Evolutionary conservation across 352 stramenopile genomes (phyloP).

Genomic region (Phytophthora fragariaefolia): DNA sequence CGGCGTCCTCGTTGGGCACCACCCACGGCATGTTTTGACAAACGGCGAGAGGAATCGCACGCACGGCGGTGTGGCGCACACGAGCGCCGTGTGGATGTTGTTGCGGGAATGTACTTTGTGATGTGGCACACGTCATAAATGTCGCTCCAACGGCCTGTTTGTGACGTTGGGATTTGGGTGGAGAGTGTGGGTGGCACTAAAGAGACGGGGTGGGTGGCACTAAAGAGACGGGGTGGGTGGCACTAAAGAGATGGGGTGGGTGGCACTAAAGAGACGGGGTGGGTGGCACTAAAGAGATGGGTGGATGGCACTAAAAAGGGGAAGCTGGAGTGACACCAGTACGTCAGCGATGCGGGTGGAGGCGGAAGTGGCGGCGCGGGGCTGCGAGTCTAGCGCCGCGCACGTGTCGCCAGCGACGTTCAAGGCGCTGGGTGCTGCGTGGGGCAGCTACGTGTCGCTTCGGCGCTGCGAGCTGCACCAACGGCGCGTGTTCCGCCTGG

Average conservation of each 20-base stretch:
- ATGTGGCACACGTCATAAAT: too few relatives aligned
- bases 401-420: constrained; percentile 36
- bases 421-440: constrained; percentile 25
- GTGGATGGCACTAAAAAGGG: background rate
- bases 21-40: constrained; percentile 70
- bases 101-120: too few relatives aligned
- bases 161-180: too few relatives aligned
- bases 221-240: too few relatives aligned
- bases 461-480: constrained; percentile 9
- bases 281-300: constrained; percentile 4
- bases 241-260: too few relatives aligned
- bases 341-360: constrained; percentile 36
- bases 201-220: too few relatives aligned
- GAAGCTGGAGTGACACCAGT: constrained; percentile 18
- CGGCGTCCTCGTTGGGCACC: constrained; percentile 63
- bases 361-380: constrained; percentile 21
- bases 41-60: too few relatives aligned
- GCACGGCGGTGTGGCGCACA: too few relatives aligned
- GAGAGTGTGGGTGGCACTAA: too few relatives aligned
- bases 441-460: constrained; percentile 42
- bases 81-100: too few relatives aligned
- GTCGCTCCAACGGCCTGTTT: too few relatives aligned
- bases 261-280: too few relatives aligned
- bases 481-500: constrained; percentile 50
- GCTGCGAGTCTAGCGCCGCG: constrained; percentile 38